phyloP scores from a whole-genome alignment of 208 protist species.

The Trypanosoma melophagium region DNA sequence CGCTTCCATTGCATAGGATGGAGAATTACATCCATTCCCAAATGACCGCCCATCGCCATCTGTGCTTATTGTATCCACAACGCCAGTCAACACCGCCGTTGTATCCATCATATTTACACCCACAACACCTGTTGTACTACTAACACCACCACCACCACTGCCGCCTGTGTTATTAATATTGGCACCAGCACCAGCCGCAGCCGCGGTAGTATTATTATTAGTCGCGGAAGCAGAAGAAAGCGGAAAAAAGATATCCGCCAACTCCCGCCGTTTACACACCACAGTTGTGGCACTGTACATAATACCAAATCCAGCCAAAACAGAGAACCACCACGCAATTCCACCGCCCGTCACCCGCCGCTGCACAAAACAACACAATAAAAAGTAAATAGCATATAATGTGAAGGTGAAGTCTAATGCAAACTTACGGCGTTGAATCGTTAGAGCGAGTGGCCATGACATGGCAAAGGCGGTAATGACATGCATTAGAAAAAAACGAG shows the following conservation, averaged over 20 bases:
- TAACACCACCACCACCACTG: background rate
- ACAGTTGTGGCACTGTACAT: slow-evolving; percentile 45
- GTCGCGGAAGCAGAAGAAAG: background rate
- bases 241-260: slow-evolving; percentile 64
- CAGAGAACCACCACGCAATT: slow-evolving; percentile 58
- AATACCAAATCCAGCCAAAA: slow-evolving; percentile 29
- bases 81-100: background rate
- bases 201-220: background rate
- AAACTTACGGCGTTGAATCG: slow-evolving; percentile 79
- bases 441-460: slow-evolving; percentile 52
- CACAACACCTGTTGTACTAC: too few species aligned
- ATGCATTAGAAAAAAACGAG: slow-evolving; percentile 73
- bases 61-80: background rate
- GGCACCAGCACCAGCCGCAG: too few species aligned
- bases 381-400: slow-evolving; percentile 68
- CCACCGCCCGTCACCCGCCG: slow-evolving; percentile 36
- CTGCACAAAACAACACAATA: slow-evolving; percentile 43
- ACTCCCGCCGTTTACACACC: slow-evolving; percentile 57
- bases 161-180: background rate
- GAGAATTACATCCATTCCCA: background rate
- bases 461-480: slow-evolving; percentile 38
- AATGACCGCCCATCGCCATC: slow-evolving; percentile 3
- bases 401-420: slow-evolving; percentile 78
- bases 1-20: slow-evolving; percentile 5
- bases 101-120: too few species aligned